Evolutionary conservation across 352 stramenopile genomes (phyloP), one percentile per base, ranked within the genome.

Genomic region (Globisporangium rhizosaccharum): DNA sequence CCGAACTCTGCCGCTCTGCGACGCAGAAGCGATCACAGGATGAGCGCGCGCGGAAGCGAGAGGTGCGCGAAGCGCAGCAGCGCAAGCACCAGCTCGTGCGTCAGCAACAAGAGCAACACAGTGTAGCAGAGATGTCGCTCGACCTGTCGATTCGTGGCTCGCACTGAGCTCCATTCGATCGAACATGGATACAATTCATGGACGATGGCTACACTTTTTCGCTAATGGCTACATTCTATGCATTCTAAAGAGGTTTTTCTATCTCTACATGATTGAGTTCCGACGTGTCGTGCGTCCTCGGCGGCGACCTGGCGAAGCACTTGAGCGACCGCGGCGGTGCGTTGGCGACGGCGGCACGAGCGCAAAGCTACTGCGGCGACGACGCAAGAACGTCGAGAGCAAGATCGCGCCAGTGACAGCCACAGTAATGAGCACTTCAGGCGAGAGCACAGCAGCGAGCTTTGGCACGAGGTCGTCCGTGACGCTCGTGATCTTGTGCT

Each of bases 401-500:
- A 81, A 36, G 14, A 92, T 88, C 17, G 76, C 79, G 8, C 76
- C 51, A 1, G 76, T 67, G 49, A 92, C 72, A 0, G 62, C 59
- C 3, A 88, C 57, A 0, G 78, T 76, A 36, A 87, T 71, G 18
- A 92, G 67, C 28, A 77, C 75, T 46, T 85, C 75, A 2, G 82
- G 82, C 37, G 79, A 79, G 12, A 85, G 65, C 30, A 85, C 66
- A 0, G 66, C 70, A 2, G 61, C 56, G 9, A 88, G 61, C 49
- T 74, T 81, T 0, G 73, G 66, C 8, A 88, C 11, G n/a, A 92
- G 56, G 28, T 92, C 79, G 51, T 90, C 78, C 9, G 82, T 86
- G 5, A 88, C 56, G 42, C 80, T 85, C 11, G 82, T 70, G 57
- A 95, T 87, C 28, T 88, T 82, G 57, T 93, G 81, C 61, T 90